Evolutionary conservation across 345 rosid genomes (phyloP).

Genomic region (Eucalyptus leucophloia): DNA sequence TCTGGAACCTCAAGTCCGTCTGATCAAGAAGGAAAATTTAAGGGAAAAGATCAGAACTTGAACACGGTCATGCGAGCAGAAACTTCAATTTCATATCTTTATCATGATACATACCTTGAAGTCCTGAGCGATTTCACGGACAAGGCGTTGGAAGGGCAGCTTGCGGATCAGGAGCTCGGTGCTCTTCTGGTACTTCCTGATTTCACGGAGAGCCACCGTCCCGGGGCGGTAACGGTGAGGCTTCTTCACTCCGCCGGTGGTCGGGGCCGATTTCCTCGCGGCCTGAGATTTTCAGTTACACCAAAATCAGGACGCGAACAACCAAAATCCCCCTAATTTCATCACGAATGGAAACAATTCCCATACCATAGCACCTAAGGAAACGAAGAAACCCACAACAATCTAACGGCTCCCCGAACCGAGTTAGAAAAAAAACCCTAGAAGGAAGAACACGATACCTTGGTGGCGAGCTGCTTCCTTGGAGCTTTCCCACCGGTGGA

Average conservation of each 20-base stretch:
- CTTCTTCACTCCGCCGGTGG: slow-evolving; percentile 64
- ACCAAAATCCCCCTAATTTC: neutral
- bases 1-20: slow-evolving; percentile 74
- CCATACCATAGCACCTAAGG: too few relatives aligned
- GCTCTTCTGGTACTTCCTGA: slow-evolving; percentile 57
- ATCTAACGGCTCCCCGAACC: neutral
- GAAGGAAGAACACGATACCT: slow-evolving; percentile 6
- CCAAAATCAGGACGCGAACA: neutral
- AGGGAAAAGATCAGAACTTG: neutral
- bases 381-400: too few relatives aligned
- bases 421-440: too few relatives aligned
- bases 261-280: slow-evolving; percentile 66
- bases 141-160: slow-evolving; percentile 59
- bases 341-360: neutral
- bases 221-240: slow-evolving; percentile 70
- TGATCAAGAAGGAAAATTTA: neutral
- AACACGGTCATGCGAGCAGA: neutral
- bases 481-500: slow-evolving; percentile 68
- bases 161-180: slow-evolving; percentile 69
- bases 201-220: slow-evolving; percentile 69
- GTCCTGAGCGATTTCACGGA: slow-evolving; percentile 70
- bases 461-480: slow-evolving; percentile 58
- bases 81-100: neutral
- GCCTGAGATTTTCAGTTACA: slow-evolving; percentile 10
- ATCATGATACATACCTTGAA: slow-evolving; percentile 9